Percentiles rank a stretch among this genome's conserved stretches.
Conservation (phyloP, 2,329 filamentous ascomycete species). For the Aspergillus flavus region DNA sequence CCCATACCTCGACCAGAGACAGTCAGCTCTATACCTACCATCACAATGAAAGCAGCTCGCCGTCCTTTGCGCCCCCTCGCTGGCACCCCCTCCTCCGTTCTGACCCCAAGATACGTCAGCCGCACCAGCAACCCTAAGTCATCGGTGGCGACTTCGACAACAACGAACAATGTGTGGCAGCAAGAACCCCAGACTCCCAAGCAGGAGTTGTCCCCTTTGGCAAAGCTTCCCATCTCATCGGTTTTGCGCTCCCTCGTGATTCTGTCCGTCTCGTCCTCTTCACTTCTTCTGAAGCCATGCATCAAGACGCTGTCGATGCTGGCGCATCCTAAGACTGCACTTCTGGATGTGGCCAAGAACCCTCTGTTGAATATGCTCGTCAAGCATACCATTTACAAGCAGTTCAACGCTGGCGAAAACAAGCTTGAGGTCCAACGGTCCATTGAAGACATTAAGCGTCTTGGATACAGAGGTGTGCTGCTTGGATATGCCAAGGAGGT, state of each 20-base stretch:
- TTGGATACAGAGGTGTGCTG: conserved; percentile 58
- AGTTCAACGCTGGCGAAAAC: conserved; percentile 60
- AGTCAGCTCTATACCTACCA: conserved; percentile 2
- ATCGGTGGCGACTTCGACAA: conserved; percentile 28
- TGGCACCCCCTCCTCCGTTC: conserved; percentile 13
- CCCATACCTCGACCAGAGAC: background rate
- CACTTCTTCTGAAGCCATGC: conserved; percentile 69
- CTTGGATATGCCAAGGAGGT: conserved; percentile 58
- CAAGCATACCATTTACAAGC: conserved; percentile 56
- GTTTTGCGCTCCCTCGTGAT: conserved; percentile 42
- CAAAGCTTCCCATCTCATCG: conserved; percentile 40
- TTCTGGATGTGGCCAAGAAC: conserved; percentile 54
- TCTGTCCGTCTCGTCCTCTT: conserved; percentile 40
- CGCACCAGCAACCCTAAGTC: conserved; percentile 37
- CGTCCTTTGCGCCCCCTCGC: conserved; percentile 28
- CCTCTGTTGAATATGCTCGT: conserved; percentile 48
- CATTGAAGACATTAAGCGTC: conserved; percentile 47
- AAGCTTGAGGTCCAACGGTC: conserved; percentile 50
- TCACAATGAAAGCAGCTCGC: conserved; percentile 32
- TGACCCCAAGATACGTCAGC: conserved; percentile 31
- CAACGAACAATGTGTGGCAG: conserved; percentile 25
- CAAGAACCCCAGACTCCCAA: conserved; percentile 27
- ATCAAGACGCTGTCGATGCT: conserved; percentile 67
- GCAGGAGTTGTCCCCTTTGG: conserved; percentile 33
- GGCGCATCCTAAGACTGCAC: conserved; percentile 45